Evolutionary conservation across 176 grass and related monocot species (phyloP), one percentile per base, ranked within the genome.

Genomic region (Luzula sylvatica): DNA sequence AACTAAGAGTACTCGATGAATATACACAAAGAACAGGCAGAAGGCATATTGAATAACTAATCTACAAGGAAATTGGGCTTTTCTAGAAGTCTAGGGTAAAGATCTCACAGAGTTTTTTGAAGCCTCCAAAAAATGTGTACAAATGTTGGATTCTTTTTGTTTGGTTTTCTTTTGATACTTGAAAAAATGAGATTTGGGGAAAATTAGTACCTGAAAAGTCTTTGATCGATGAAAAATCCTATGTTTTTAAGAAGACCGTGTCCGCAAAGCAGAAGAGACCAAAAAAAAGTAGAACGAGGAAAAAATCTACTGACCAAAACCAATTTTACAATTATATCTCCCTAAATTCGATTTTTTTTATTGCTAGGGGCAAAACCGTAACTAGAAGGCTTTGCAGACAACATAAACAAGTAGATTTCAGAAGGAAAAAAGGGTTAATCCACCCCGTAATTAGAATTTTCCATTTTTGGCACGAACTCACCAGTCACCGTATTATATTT

Each of bases 321-420:
- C 56, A 25, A 64, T 64, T 64, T 64, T 64, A 28, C 42, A 47
- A 47, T 46, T 28, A 15, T 42, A 59, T 42, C 40, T 42, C 41
- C 20, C 30, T 6, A 32, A 25, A 41, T n/a, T 59, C 23, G 28
- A 41, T 20, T 22, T 25, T n/a, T 59, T 21, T 15, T 26, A 43
- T 41, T 45, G 25, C 20, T 26, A 45, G 39, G 55, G 57, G 40
- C 25, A 61, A 45, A 64, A 30, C 7, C 46, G 42, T 48, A 29
- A 64, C 29, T 48, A 49, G 23, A 64, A 27, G 15, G 8, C 20
- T 41, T 44, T 64, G 16, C 11, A 43, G 40, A 16, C 17, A 24
- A 16, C 8, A 61, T 61, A n/a, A 43, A 13, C 20, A 7, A 61
- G 38, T 42, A 22, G 43, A 25, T 14, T 44, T 49, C 29, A 21